Conservation (phyloP, 106 monocot genomes). For the Hemerocallis citrina region DNA sequence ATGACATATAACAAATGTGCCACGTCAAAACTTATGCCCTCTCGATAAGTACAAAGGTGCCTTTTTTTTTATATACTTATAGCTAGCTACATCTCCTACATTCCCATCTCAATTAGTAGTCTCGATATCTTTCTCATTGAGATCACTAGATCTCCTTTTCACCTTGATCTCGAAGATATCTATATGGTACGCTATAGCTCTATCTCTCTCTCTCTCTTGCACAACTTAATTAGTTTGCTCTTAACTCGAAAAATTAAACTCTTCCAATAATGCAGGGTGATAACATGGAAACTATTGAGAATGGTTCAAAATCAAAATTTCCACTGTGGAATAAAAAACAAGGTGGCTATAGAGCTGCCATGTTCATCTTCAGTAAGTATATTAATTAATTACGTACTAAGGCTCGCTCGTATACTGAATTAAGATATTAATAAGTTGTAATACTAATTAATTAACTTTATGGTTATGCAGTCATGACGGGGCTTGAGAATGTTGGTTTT, state of each 20-base stretch:
- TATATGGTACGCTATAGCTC: not conserved
- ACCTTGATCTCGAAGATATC: too few relatives aligned
- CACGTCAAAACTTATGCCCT: not conserved
- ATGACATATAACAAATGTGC: not conserved
- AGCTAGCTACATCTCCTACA: too few relatives aligned
- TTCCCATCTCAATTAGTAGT: too few relatives aligned
- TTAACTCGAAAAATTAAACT: not conserved
- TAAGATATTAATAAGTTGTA: too few relatives aligned
- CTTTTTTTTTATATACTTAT: not conserved
- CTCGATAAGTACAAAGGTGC: not conserved
- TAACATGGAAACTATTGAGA: not conserved
- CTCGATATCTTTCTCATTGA: too few relatives aligned
- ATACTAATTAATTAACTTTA: not conserved
- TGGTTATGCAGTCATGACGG: conserved; percentile 9
- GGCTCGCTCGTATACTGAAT: not conserved
- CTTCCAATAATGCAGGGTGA: conserved; percentile 8
- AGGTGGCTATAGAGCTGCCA: conserved; percentile 20
- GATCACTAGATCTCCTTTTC: too few relatives aligned
- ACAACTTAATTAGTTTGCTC: not conserved
- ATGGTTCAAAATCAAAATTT: not conserved
- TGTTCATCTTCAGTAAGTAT: conserved; percentile 15
- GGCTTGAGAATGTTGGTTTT: conserved; percentile 25
- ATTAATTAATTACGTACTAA: not conserved
- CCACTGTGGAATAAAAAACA: not conserved
- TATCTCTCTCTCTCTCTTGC: not conserved